Conservation (phyloP, 2,329 filamentous ascomycete species). For the Chalaropsis thielavioides region DNA sequence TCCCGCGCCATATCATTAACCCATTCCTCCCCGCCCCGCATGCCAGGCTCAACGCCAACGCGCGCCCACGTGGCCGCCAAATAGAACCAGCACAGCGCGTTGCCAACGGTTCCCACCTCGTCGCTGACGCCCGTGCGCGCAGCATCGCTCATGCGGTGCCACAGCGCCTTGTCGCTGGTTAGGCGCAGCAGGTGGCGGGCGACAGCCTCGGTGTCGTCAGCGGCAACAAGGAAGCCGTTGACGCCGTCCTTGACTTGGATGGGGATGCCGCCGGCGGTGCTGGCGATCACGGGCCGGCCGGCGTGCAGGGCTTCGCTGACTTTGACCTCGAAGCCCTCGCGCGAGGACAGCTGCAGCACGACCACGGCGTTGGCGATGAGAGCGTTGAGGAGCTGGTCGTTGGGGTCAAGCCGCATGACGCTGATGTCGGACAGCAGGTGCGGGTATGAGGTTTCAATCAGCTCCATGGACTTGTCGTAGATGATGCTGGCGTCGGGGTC, state of each 20-base stretch:
- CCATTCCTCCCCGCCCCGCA: constrained; percentile 50
- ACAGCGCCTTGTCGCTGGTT: constrained; percentile 50
- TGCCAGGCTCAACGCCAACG: constrained; percentile 31
- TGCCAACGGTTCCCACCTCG: constrained; percentile 69
- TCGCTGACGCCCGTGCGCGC: constrained; percentile 57
- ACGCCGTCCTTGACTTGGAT: constrained; percentile 58
- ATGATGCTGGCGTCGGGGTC: constrained; percentile 62
- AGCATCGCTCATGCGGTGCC: constrained; percentile 49
- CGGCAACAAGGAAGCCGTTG: constrained; percentile 59
- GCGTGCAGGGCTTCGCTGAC: constrained; percentile 73
- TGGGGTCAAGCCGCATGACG: constrained; percentile 61
- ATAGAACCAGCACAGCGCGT: constrained; percentile 63
- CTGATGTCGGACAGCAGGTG: constrained; percentile 52
- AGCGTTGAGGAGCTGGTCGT: constrained; percentile 66
- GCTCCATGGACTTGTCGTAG: constrained; percentile 55
- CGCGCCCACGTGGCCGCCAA: constrained; percentile 53
- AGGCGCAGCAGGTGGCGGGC: constrained; percentile 52
- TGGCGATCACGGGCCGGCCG: constrained; percentile 63
- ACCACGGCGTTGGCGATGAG: constrained; percentile 58
- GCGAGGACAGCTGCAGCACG: constrained; percentile 63
- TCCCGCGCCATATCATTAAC: constrained; percentile 60
- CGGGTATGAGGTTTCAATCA: constrained; percentile 48
- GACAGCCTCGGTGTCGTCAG: constrained; percentile 55
- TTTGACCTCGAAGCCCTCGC: constrained; percentile 77
- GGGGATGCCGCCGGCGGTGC: constrained; percentile 63